A percentile compares a stretch with the other conserved stretches of the same genome.
Conservation (phyloP, 371 early-diverging fungal species). For the Lichtheimia ornata region DNA sequence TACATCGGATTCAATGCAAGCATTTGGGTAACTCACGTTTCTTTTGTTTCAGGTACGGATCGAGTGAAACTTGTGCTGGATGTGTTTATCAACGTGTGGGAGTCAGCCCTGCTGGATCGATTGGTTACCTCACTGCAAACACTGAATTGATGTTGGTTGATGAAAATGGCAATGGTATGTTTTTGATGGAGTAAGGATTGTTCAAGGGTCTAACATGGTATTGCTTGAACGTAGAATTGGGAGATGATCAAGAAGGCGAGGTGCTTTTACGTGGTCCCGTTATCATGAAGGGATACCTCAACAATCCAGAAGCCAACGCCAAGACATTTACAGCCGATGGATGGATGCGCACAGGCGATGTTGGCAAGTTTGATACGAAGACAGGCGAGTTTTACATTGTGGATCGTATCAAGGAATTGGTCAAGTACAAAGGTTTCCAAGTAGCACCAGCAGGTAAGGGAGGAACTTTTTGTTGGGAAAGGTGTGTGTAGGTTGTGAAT, state of each 20-base stretch:
- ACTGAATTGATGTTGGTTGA: conserved; percentile 73
- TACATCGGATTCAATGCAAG: conserved; percentile 57
- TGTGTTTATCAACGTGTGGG: conserved; percentile 33
- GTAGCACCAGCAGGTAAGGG: conserved; percentile 62
- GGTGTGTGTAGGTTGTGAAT: no score
- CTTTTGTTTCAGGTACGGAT: conserved; percentile 55
- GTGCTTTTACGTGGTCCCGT: conserved; percentile 83
- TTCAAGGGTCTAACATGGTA: background rate
- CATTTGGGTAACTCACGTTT: conserved; percentile 12
- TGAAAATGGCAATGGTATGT: conserved; percentile 46
- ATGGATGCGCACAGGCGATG: conserved; percentile 87
- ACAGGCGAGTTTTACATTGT: conserved; percentile 64
- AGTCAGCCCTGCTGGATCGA: conserved; percentile 52
- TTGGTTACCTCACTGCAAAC: conserved; percentile 71
- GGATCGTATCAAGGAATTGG: conserved; percentile 78
- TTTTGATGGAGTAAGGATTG: background rate
- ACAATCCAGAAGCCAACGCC: conserved; percentile 69
- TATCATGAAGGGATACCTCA: conserved; percentile 77
- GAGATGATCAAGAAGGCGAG: conserved; percentile 65
- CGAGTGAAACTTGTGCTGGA: conserved; percentile 71
- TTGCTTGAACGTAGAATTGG: conserved; percentile 42
- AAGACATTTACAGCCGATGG: conserved; percentile 71
- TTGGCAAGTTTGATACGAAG: conserved; percentile 62
- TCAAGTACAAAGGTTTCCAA: conserved; percentile 80
- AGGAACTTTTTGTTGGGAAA: conserved; percentile 10